Conservation (phyloP, 176 grass and related monocot genomes). For the Stipa capillata region DNA sequence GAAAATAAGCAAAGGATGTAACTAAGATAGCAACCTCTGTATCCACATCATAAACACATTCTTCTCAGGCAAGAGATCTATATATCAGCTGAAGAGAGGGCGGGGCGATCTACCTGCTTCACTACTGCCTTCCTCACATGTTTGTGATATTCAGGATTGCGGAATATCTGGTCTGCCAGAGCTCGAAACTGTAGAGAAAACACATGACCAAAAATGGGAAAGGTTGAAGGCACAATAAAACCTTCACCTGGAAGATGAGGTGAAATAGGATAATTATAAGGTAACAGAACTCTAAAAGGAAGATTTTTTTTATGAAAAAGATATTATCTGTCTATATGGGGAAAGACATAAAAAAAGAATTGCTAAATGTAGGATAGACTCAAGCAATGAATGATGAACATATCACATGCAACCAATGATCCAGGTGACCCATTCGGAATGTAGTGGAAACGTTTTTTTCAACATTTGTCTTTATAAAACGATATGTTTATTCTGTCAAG, state of each 20-base stretch:
- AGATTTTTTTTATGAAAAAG: neutral
- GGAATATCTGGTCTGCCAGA: slow-evolving; percentile 97
- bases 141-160: slow-evolving; percentile 91
- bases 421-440: neutral
- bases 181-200: slow-evolving; percentile 75
- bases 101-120: slow-evolving; percentile 50
- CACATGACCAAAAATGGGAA: neutral
- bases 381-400: neutral
- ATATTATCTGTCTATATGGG: neutral
- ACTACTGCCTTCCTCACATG: slow-evolving; percentile 71
- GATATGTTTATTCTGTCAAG: neutral
- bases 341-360: neutral
- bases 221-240: neutral
- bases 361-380: neutral
- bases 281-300: neutral
- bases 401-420: neutral
- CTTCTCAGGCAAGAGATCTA: neutral
- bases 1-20: neutral
- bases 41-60: neutral
- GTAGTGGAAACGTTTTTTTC: neutral
- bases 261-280: neutral
- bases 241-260: neutral
- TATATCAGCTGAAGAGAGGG: slow-evolving; percentile 7
- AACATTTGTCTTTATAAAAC: neutral
- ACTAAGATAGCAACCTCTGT: neutral